Evolutionary conservation across 192 early-diverging fungal genomes (phyloP), one percentile per base, ranked within the genome.

Genomic region (Tieghemiomyces parasiticus): DNA sequence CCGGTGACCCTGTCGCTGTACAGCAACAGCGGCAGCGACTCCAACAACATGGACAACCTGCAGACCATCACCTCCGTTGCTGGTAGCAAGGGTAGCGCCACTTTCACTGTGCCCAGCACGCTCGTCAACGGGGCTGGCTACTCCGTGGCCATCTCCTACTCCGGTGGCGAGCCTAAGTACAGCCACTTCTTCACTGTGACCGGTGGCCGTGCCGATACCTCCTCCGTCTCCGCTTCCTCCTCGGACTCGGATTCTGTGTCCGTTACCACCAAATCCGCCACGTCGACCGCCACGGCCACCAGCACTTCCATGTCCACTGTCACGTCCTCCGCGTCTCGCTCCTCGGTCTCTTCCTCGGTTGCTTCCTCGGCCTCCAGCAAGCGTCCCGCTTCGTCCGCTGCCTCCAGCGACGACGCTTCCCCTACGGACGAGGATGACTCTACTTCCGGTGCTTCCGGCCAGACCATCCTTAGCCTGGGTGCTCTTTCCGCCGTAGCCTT

Each of bases 101-200:
- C 22, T 16, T 24, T 25, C 26, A 28, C 26, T 8, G 50, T 30
- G 6, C 50, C 50, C 50, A 13, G 2, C 14, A 25, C 16, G 13
- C 26, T 16, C 50, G 26, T 14, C 24, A 28, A 13, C 24, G 50
- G 50, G 2, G 14, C 50, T 8, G 26, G 16, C 24, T 52, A 24
- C 50, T 52, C 50, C 22, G 50, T 52, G 24, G 16, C 50, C 50
- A 52, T 52, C 26, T 14, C 16, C 2, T 24, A 52, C 50, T 14
- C 2, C 50, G 50, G 24, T 9, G 26, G 14, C 2, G 20, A 52
- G 50, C n/a, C n/a, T n/a, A 52, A 52, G 2, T 52, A 24, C 24
- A 52, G 50, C 24, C 50, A 52, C 30, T 52, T 24, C 24, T 52
- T 52, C 24, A 52, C 26, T 8, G 50, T 52, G 26, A 9, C 50